Conservation (phyloP, 1,139 yeast species). For the Pichia sp. region DNA sequence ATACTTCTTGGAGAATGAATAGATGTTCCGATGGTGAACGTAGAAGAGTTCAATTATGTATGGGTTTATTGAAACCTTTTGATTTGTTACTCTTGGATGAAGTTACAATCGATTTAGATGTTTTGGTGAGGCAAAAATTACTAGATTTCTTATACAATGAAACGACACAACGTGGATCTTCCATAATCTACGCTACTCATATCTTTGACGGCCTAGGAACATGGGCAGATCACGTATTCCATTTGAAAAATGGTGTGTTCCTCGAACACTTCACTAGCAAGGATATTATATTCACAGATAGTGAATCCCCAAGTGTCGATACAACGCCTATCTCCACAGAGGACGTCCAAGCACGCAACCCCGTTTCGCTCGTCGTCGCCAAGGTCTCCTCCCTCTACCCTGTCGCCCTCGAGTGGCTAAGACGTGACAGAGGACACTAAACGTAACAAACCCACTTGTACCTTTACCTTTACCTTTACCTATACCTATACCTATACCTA, state of each 20-base stretch:
- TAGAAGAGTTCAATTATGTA: conserved; percentile 83
- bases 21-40: conserved; percentile 91
- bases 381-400: conserved; percentile 43
- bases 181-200: conserved; percentile 88
- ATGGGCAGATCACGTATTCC: conserved; percentile 87
- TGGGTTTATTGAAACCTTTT: conserved; percentile 94
- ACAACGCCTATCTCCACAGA: too few relatives aligned
- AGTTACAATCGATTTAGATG: conserved; percentile 94
- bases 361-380: neutral
- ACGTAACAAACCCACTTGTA: neutral
- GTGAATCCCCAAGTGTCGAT: conserved; percentile 14
- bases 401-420: conserved; percentile 58
- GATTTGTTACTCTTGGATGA: conserved; percentile 76
- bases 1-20: conserved; percentile 88
- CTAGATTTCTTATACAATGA: conserved; percentile 64
- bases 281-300: conserved; percentile 23
- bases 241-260: conserved; percentile 61
- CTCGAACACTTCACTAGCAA: conserved; percentile 27
- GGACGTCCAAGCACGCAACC: neutral
- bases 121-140: conserved; percentile 72
- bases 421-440: neutral
- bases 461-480: neutral
- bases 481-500: too few relatives aligned
- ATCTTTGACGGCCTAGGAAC: conserved; percentile 86
- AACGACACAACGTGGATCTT: conserved; percentile 57